Conservation (phyloP, 345 rosid genomes). For the Cardiospermum halicacabum region DNA sequence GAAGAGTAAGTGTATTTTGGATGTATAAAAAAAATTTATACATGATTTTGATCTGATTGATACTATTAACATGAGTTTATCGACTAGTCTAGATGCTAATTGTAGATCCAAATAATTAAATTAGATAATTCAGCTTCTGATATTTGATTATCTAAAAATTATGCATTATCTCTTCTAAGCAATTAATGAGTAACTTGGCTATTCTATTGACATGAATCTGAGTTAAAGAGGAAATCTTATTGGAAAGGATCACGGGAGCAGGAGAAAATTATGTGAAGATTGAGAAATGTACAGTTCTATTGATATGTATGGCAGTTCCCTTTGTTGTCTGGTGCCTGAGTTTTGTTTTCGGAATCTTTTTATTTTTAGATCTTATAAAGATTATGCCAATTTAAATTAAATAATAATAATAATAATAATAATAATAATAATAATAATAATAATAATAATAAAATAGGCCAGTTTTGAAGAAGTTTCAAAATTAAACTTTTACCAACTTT, state of each 20-base stretch:
- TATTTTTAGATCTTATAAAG: too few species aligned
- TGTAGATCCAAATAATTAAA: not conserved
- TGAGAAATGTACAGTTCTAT: not conserved
- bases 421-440: too few species aligned
- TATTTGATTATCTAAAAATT: conserved; percentile 1
- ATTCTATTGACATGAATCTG: not conserved
- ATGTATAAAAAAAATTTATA: too few species aligned
- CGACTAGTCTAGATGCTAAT: not conserved
- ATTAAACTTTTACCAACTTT: too few species aligned
- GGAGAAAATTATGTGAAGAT: not conserved
- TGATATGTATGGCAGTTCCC: not conserved
- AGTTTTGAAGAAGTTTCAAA: too few species aligned
- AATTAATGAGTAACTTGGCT: not conserved
- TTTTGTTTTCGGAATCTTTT: too few species aligned
- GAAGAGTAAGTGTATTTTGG: conserved; percentile 58
- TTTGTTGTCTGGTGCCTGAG: not conserved
- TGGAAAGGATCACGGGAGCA: not conserved
- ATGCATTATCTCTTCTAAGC: not conserved
- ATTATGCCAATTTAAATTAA: too few species aligned
- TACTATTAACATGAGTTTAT: too few species aligned
- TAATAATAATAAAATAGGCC: too few species aligned
- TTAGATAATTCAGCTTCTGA: not conserved
- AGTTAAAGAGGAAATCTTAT: not conserved
- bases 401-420: too few species aligned
- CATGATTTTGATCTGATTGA: too few species aligned